Conservation (phyloP, 2,329 filamentous ascomycete genomes). For the Trichoderma sp. region DNA sequence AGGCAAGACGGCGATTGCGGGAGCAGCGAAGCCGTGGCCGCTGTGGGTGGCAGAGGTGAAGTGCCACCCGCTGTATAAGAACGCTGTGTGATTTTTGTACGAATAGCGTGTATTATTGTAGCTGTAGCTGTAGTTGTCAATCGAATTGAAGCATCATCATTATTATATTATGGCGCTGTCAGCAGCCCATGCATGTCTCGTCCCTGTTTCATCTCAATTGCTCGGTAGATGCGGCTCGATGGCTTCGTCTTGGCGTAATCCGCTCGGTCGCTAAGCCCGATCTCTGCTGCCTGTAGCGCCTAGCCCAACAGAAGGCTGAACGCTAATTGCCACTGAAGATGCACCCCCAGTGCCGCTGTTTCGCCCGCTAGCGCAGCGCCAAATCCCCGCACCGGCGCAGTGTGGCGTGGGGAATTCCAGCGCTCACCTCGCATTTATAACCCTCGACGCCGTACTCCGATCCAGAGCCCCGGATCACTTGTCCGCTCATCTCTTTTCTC, state of each 20-base stretch:
- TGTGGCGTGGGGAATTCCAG: not conserved
- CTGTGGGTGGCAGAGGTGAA: constrained; percentile 14
- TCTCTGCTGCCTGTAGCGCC: not conserved
- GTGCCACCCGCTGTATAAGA: constrained; percentile 1
- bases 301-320: not conserved
- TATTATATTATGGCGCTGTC: not conserved
- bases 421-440: constrained; percentile 11
- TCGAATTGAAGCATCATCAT: not conserved
- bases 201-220: not conserved
- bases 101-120: not conserved
- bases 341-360: no score
- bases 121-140: not conserved
- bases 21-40: constrained; percentile 14
- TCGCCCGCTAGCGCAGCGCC: not conserved
- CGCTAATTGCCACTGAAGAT: constrained; percentile 3
- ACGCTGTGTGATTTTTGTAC: not conserved
- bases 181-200: not conserved
- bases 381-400: constrained; percentile 2
- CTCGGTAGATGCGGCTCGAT: not conserved
- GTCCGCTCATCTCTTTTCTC: constrained; percentile 6
- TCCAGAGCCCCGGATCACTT: constrained; percentile 1
- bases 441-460: constrained; percentile 10
- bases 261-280: not conserved
- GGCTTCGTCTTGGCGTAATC: not conserved
- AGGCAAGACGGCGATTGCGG: not conserved